Percentiles rank a stretch among this genome's conserved stretches.
Conservation (phyloP, 2,329 filamentous ascomycete genomes). For the Rosellinia necatrix region DNA sequence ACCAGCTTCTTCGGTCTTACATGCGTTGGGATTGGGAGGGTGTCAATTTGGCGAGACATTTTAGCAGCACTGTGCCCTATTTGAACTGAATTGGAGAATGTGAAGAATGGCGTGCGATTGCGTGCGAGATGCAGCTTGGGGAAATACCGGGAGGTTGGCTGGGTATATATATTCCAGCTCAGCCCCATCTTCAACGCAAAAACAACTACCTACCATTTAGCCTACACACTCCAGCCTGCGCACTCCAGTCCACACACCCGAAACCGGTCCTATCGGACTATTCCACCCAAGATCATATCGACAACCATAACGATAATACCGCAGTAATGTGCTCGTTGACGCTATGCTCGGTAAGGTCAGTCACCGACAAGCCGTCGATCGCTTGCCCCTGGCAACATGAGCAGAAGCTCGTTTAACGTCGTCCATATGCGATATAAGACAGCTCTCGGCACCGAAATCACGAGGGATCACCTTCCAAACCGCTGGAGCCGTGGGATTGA, state of each 20-base stretch:
- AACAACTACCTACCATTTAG: neutral
- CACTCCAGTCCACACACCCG: too few relatives aligned
- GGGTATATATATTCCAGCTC: constrained; percentile 3
- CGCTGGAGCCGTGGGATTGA: too few relatives aligned
- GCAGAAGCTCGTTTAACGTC: neutral
- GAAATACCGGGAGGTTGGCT: neutral
- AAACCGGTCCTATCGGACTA: too few relatives aligned
- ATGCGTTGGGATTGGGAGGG: constrained; percentile 39
- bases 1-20: constrained; percentile 43
- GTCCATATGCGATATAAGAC: neutral
- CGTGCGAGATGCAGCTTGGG: constrained; percentile 1
- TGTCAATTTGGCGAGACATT: constrained; percentile 45
- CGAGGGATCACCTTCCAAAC: too few relatives aligned
- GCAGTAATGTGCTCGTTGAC: too few relatives aligned
- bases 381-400: neutral
- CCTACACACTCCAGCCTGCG: too few relatives aligned
- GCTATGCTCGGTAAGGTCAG: neutral
- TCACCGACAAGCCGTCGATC: neutral
- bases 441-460: neutral
- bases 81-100: neutral
- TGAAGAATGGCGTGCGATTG: constrained; percentile 14
- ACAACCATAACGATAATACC: neutral
- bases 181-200: neutral
- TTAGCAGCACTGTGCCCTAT: neutral
- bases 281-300: too few relatives aligned